Percentiles rank a stretch among this genome's conserved stretches.
phyloP scores from a whole-genome alignment of 2,329 filamentous ascomycete species.

The Calonectria pteridis region DNA sequence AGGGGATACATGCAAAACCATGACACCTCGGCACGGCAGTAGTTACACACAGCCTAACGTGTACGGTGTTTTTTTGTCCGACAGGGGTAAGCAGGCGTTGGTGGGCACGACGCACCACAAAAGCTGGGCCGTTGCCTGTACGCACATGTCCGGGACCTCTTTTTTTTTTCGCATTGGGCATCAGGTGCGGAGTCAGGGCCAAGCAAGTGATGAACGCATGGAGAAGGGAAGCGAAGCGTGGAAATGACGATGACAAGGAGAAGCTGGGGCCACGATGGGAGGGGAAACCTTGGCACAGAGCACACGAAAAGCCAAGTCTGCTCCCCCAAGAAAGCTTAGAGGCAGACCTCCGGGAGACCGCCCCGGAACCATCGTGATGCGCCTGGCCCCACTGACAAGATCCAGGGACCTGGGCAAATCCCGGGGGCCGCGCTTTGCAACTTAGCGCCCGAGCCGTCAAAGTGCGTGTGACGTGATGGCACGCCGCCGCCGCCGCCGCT shows the following conservation, averaged over 20 bases:
- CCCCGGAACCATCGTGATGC: background rate
- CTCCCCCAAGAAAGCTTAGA: slow-evolving; percentile 2
- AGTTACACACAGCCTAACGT: background rate
- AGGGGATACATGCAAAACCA: background rate
- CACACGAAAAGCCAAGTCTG: background rate
- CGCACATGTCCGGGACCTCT: background rate
- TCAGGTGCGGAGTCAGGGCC: background rate
- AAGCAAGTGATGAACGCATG: slow-evolving; percentile 1
- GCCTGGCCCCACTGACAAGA: background rate
- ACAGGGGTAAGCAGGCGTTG: background rate
- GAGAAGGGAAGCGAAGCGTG: background rate
- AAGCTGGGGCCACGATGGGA: background rate
- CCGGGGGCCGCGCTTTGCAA: slow-evolving; percentile 4
- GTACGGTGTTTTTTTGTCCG: background rate
- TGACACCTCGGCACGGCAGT: slow-evolving; percentile 1
- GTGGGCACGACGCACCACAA: background rate
- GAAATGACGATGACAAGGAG: background rate
- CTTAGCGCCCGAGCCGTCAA: slow-evolving; percentile 14
- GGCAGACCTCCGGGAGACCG: background rate
- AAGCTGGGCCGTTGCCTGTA: background rate
- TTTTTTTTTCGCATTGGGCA: background rate
- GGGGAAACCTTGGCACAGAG: background rate
- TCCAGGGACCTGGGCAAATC: slow-evolving; percentile 12
- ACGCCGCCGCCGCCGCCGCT: background rate
- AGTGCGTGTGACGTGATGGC: slow-evolving; percentile 10